Evolutionary conservation across 2,329 filamentous ascomycete genomes (phyloP).

Genomic region (Colletotrichum scovillei): DNA sequence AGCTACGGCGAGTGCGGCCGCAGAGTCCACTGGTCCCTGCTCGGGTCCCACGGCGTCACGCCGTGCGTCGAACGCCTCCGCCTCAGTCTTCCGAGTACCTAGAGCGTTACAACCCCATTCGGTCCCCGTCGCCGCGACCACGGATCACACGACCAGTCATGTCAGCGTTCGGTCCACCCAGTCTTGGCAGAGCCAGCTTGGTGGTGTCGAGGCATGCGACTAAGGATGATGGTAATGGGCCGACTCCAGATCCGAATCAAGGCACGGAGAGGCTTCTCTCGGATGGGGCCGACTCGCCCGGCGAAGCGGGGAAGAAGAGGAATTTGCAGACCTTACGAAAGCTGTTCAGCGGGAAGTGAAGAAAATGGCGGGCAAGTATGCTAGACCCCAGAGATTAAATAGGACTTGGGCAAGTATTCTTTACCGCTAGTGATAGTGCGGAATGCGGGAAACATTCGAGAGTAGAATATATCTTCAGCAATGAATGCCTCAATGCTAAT

Average conservation of each 20-base stretch:
- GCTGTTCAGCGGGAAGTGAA: constrained; percentile 32
- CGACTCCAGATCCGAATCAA: not conserved
- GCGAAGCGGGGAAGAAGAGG: constrained; percentile 10
- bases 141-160: constrained; percentile 3
- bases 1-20: constrained; percentile 14
- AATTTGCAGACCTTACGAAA: constrained; percentile 24
- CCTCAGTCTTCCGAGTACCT: constrained; percentile 48
- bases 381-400: not conserved
- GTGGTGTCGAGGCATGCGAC: not conserved
- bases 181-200: not conserved
- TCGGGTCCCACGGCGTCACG: not conserved
- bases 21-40: constrained; percentile 8
- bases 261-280: not conserved
- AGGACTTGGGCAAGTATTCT: not conserved
- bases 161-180: constrained; percentile 12
- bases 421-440: constrained; percentile 18
- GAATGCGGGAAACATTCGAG: not conserved
- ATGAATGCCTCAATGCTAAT: not conserved
- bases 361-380: not conserved
- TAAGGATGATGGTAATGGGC: not conserved
- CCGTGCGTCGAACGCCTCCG: constrained; percentile 20
- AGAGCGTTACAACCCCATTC: constrained; percentile 45
- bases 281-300: constrained; percentile 28
- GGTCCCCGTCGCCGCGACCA: constrained; percentile 29
- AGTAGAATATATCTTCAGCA: constrained; percentile 18